Conservation (phyloP, 768 basidiomycete species). For the Pulveroboletus sp. region DNA sequence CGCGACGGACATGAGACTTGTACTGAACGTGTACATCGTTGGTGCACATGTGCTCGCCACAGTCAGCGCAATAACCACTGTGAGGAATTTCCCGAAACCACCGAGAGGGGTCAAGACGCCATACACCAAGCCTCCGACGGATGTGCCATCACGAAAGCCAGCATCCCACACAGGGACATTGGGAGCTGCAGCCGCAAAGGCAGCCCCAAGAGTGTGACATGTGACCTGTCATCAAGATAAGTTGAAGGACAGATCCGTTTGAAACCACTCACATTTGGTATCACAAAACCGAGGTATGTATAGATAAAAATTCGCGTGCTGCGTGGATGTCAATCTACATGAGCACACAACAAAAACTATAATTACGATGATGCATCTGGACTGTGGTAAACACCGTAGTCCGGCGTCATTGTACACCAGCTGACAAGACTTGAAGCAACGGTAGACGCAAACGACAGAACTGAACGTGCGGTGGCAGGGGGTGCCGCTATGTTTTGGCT, state of each 20-base stretch:
- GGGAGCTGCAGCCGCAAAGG: constrained; percentile 42
- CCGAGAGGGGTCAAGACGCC: constrained; percentile 39
- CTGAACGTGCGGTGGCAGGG: constrained; percentile 31
- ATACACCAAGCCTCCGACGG: constrained; percentile 45
- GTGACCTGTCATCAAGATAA: constrained; percentile 30
- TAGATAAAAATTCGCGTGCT: constrained; percentile 46
- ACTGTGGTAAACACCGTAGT: constrained; percentile 49
- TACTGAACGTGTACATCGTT: constrained; percentile 55
- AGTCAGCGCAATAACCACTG: constrained; percentile 49
- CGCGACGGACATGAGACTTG: constrained; percentile 42
- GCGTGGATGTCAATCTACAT: not conserved
- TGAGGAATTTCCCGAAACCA: constrained; percentile 46
- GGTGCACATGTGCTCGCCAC: constrained; percentile 57
- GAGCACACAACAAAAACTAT: not conserved
- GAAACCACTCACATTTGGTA: constrained; percentile 41
- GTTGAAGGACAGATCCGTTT: not conserved
- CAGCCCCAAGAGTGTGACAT: constrained; percentile 43
- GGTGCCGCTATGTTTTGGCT: constrained; percentile 37
- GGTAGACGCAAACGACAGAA: constrained; percentile 46
- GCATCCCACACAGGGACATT: constrained; percentile 37
- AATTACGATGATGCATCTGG: constrained; percentile 59
- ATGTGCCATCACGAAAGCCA: constrained; percentile 37
- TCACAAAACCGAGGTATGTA: constrained; percentile 45
- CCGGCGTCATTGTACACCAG: constrained; percentile 43
- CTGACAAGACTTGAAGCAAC: constrained; percentile 44